Percentiles rank a stretch among this genome's conserved stretches.
phyloP scores from a whole-genome alignment of 148 eudicot genomes.

The Gaultheria prostrata region DNA sequence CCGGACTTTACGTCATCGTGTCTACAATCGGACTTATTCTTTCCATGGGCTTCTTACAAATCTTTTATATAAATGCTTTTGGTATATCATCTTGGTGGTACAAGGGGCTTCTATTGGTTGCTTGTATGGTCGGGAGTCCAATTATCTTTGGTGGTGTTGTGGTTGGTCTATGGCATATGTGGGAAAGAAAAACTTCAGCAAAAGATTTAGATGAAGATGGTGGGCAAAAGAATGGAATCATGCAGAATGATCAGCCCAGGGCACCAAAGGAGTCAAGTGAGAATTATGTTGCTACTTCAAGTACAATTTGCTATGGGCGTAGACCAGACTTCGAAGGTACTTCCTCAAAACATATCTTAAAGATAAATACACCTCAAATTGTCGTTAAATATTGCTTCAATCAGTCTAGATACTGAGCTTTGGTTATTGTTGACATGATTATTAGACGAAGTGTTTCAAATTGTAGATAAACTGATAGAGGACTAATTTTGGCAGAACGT shows the following conservation, averaged over 20 bases:
- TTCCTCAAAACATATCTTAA: background rate
- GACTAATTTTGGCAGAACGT: too few species aligned
- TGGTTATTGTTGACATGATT: background rate
- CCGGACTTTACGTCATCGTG: constrained; percentile 55
- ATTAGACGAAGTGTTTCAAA: too few species aligned
- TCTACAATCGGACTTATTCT: constrained; percentile 62
- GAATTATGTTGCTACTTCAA: constrained; percentile 27
- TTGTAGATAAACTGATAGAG: too few species aligned
- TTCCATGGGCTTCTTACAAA: constrained; percentile 47
- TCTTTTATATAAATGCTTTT: constrained; percentile 58
- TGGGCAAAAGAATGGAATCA: constrained; percentile 12
- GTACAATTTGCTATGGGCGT: constrained; percentile 46
- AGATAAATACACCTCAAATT: background rate
- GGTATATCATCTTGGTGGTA: constrained; percentile 64
- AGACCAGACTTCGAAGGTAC: constrained; percentile 76
- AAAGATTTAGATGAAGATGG: constrained; percentile 21
- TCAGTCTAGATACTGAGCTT: background rate
- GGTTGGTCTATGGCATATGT: constrained; percentile 61
- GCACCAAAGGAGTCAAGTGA: constrained; percentile 23
- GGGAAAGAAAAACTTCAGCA: constrained; percentile 45
- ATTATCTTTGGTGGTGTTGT: constrained; percentile 68
- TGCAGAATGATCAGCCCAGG: constrained; percentile 19
- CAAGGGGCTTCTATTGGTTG: constrained; percentile 73
- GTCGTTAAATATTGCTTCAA: background rate
- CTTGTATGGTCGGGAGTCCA: constrained; percentile 70